phyloP scores from a whole-genome alignment of 1,139 yeast species.

The Chernovozyma sophiae-reginae region DNA sequence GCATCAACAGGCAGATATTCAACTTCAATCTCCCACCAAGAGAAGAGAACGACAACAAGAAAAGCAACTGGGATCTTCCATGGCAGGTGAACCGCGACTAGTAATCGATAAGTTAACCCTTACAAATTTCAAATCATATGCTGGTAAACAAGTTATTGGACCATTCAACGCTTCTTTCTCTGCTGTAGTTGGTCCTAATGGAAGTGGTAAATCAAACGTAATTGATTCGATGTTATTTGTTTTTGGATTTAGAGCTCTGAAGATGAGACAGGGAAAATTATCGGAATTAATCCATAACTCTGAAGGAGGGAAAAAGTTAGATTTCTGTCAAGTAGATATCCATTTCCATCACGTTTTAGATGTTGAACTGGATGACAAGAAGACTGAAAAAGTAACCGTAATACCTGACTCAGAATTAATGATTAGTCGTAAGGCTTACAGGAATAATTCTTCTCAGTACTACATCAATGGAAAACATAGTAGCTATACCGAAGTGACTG shows the following conservation, averaged over 20 bases:
- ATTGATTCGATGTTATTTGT: conserved; percentile 95
- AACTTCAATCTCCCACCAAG: conserved; percentile 27
- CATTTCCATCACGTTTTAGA: conserved; percentile 80
- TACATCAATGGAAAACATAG: conserved; percentile 68
- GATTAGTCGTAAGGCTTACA: conserved; percentile 75
- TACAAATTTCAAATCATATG: conserved; percentile 90
- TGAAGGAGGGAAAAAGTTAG: conserved; percentile 58
- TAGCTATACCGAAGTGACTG: conserved; percentile 76
- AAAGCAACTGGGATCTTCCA: conserved; percentile 9
- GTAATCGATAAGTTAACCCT: conserved; percentile 73
- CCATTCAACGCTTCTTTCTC: conserved; percentile 93
- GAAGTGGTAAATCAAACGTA: conserved; percentile 96
- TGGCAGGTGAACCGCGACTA: conserved; percentile 48
- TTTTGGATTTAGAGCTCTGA: conserved; percentile 93
- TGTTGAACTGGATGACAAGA: conserved; percentile 46
- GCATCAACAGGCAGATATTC: conserved; percentile 26
- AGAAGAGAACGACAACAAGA: conserved; percentile 15
- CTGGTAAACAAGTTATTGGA: conserved; percentile 91
- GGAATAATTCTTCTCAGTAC: conserved; percentile 76
- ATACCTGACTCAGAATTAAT: conserved; percentile 59
- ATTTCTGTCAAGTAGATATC: conserved; percentile 88
- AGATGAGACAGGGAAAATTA: conserved; percentile 93
- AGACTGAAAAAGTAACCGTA: conserved; percentile 20
- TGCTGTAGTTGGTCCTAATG: conserved; percentile 99
- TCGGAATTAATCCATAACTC: conserved; percentile 90